Evolutionary conservation across 352 stramenopile genomes (phyloP).

Genomic region (Discostella stelligera): DNA sequence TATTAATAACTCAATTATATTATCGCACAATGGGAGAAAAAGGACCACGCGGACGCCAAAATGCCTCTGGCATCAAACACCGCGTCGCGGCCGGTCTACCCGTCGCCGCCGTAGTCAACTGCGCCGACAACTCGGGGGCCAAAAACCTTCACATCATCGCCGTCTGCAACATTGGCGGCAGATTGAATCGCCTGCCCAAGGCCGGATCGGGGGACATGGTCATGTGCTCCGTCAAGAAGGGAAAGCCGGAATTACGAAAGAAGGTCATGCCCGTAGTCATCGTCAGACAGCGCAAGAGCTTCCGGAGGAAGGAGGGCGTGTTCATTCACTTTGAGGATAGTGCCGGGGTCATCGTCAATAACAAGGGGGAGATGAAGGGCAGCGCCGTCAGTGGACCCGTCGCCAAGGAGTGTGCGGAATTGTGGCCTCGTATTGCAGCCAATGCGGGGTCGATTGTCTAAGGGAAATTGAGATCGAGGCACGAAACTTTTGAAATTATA

Average conservation of each 20-base stretch:
- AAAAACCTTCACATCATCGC: constrained; percentile 99
- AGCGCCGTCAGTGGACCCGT: constrained; percentile 99
- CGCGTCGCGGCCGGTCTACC: constrained; percentile 98
- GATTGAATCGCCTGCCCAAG: constrained; percentile 98
- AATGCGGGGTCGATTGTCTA: constrained; percentile 99
- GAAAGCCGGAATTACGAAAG: constrained; percentile 99
- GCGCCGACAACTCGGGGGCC: constrained; percentile 99
- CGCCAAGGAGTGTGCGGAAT: constrained; percentile 99
- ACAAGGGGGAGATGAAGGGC: constrained; percentile 99
- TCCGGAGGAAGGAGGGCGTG: constrained; percentile 98
- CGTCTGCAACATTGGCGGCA: constrained; percentile 98
- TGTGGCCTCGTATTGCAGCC: constrained; percentile 99
- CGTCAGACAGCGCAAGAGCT: constrained; percentile 99
- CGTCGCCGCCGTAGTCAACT: constrained; percentile 99
- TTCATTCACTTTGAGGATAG: constrained; percentile 99
- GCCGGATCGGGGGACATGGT: constrained; percentile 99
- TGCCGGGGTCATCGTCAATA: constrained; percentile 99
- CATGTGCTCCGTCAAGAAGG: constrained; percentile 99
- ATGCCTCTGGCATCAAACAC: constrained; percentile 98
- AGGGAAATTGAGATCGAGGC: too few relatives aligned
- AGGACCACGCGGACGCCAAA: constrained; percentile 87
- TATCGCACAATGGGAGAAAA: constrained; percentile 50
- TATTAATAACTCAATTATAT: constrained; percentile 3
- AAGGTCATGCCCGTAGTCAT: constrained; percentile 99
- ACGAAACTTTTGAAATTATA: neutral